These are phyloP conservation scores for Trichoderma breve DNA, from an alignment of 2,329 filamentous ascomycete species.

Conservation along the genomic window DNA sequence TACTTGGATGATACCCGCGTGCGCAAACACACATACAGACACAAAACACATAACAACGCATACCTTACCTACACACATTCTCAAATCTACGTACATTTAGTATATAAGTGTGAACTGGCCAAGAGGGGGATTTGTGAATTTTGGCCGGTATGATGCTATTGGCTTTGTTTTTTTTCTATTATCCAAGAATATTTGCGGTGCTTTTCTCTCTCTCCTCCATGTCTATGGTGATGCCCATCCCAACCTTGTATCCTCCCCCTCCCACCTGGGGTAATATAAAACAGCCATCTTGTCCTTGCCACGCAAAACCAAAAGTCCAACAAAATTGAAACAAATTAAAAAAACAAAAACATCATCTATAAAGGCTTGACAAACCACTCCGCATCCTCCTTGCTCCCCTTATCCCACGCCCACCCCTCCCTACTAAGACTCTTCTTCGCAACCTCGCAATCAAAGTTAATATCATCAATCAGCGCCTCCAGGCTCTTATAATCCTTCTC, in stretches of 20 bases:
- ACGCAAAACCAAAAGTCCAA: not conserved
- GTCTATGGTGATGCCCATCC: not conserved
- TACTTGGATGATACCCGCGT: conserved; percentile 20
- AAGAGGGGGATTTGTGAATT: not conserved
- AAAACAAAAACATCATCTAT: conserved; percentile 14
- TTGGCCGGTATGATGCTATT: not conserved
- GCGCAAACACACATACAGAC: not conserved
- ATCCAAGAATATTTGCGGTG: not conserved
- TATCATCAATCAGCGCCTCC: conserved; percentile 84
- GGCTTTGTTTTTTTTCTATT: not conserved
- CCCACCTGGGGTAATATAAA: not conserved
- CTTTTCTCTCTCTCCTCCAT: not conserved
- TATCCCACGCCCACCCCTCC: conserved; percentile 53
- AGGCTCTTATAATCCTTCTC: conserved; percentile 85
- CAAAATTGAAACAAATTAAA: not conserved
- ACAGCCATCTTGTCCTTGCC: not conserved
- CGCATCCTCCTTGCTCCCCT: conserved; percentile 32
- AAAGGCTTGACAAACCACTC: conserved; percentile 40
- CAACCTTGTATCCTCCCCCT: not conserved
- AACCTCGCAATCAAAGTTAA: conserved; percentile 83
- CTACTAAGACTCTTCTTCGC: conserved; percentile 70
- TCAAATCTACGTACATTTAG: not conserved
- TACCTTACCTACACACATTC: not conserved
- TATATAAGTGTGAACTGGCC: conserved; percentile 9
- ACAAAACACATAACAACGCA: not conserved